Base-by-base conservation (phyloP, 2,329 filamentous ascomycete species). In the Amylocarpus encephaloides region DNA sequence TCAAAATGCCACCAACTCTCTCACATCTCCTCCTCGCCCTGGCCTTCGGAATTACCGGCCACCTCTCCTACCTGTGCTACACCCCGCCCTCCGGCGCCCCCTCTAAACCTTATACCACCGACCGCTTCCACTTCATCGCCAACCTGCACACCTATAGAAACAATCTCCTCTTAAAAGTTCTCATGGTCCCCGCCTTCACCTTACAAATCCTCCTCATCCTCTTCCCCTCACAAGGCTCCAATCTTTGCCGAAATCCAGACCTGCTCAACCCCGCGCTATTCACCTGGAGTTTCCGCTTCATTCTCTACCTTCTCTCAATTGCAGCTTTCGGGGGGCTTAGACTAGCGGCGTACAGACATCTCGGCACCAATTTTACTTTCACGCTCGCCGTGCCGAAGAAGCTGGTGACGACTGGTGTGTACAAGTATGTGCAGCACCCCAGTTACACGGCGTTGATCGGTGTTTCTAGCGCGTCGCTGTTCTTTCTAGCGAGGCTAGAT, bases 351-450 rank as follows among this genome's bases (percentile, higher is more conserved):
- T 79, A 71, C 55, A 62, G 65, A 0, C 62, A 68, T 0, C 68
- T 80, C 0, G 77, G 77, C 1, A 66, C 62, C 7, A 71, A 76
- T 50, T 80, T 80, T 56, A 80, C 77, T 0, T 81, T 78, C 55
- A 66, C 69, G 1, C 70, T 81, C 1, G 64, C 71, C 0, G 59
- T 66, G 46, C 78, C 78, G 1, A 68, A 96, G 67, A 75, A 75
- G 41, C 76, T 97, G 16, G 86, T 96, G 1, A 94, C 85, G 0
- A 73, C 73, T 26, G 92, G 92, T 0, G 71, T 96, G 22, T 97
- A 96, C 67, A 72, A 73, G 4, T 69, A 78, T 45, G 71, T 92
- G 44, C 75, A 93, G 19, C 92, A 97, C 68, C 92, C 92, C 11
- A 86, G 85, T 52, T 97, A 97, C 70, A 73, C 71, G 0, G 76